These are phyloP conservation scores for Solanum phureja DNA, from an alignment of 257 asterid genomes.

Conservation along the genomic window DNA sequence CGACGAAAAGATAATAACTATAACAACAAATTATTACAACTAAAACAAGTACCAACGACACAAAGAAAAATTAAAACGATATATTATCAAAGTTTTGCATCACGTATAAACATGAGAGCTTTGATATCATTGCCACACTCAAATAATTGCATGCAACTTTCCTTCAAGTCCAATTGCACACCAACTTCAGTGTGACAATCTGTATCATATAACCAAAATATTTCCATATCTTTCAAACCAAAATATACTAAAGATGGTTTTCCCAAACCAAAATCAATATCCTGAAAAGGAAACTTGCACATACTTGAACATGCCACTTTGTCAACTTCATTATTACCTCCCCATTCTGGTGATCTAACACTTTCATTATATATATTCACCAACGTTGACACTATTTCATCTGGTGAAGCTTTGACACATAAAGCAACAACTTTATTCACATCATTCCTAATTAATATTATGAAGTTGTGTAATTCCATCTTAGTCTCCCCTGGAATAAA, in stretches of 20 bases:
- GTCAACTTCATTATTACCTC: background rate
- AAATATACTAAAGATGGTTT: background rate
- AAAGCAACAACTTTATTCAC: too few species aligned
- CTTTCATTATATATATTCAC: background rate
- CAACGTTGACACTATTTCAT: background rate
- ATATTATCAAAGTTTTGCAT: background rate
- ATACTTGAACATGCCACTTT: background rate
- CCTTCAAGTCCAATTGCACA: background rate
- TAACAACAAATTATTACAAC: background rate
- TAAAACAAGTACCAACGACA: too few species aligned
- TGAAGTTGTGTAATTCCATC: background rate
- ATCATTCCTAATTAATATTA: background rate
- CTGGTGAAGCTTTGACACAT: background rate
- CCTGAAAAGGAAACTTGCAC: background rate
- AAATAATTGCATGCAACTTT: background rate
- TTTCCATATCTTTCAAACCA: background rate
- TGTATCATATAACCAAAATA: background rate
- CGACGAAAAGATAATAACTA: too few species aligned
- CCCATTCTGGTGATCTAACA: background rate
- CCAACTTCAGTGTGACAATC: background rate
- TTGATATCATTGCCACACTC: background rate
- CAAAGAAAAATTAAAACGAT: too few species aligned
- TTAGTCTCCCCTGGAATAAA: background rate
- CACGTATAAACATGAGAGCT: too few species aligned
- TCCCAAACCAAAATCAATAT: constrained; percentile 5